phyloP scores from a whole-genome alignment of 2,329 filamentous ascomycete species.

The Bipolaris sorokiniana region DNA sequence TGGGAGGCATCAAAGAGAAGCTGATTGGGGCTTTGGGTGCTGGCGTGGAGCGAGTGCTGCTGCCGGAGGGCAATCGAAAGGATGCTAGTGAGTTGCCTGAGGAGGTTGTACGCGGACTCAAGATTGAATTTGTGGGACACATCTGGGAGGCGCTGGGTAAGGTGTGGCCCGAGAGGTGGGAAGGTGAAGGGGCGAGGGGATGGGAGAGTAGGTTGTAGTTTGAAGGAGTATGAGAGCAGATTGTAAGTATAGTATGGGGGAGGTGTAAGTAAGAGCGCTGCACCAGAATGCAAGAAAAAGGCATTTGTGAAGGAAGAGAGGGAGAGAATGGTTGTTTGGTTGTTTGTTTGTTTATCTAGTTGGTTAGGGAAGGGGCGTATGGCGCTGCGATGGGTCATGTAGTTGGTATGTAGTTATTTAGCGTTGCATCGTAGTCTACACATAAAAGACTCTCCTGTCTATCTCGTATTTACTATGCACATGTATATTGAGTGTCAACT shows the following conservation, averaged over 20 bases:
- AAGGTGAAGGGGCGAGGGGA: conserved; percentile 64
- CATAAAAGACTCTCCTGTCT: too few species aligned
- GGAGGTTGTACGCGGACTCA: conserved; percentile 84
- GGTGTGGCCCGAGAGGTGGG: conserved; percentile 92
- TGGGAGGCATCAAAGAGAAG: conserved; percentile 98
- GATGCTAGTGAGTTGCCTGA: conserved; percentile 88
- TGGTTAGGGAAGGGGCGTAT: too few species aligned
- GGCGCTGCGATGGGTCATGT: too few species aligned
- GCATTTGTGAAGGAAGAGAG: too few species aligned
- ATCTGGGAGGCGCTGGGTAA: conserved; percentile 92
- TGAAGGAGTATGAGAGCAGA: background rate
- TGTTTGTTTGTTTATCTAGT: too few species aligned
- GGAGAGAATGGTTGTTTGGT: too few species aligned
- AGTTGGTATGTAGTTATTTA: too few species aligned
- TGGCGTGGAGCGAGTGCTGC: conserved; percentile 89
- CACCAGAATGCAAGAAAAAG: background rate
- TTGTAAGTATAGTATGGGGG: background rate
- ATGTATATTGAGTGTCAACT: too few species aligned
- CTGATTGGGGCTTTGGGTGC: conserved; percentile 91
- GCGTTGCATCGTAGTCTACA: too few species aligned
- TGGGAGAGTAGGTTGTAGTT: conserved; percentile 77
- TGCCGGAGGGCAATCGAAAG: conserved; percentile 88
- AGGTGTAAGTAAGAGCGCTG: too few species aligned
- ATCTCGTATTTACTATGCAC: too few species aligned
- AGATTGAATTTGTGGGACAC: conserved; percentile 90